Conservation (phyloP, 306 rosid species). For the Datisca glomerata region DNA sequence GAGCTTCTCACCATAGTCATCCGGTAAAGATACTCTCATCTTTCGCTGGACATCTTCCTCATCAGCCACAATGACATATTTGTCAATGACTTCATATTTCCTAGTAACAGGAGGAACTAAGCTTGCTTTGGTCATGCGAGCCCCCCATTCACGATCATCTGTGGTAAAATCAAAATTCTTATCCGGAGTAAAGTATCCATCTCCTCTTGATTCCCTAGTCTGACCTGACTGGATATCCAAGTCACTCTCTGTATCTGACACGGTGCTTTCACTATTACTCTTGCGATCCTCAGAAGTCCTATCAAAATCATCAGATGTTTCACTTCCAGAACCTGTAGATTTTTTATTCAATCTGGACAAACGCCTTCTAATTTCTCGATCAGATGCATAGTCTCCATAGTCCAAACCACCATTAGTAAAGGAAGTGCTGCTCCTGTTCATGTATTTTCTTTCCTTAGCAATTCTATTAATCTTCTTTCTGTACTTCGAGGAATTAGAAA, state of each 20-base stretch:
- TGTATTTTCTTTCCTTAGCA: conserved; percentile 54
- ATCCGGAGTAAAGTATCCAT: conserved; percentile 34
- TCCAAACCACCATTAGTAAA: conserved; percentile 45
- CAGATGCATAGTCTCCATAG: conserved; percentile 62
- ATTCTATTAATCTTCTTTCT: conserved; percentile 56
- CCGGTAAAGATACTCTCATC: conserved; percentile 91
- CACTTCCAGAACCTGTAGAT: conserved; percentile 70
- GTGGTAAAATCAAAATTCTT: conserved; percentile 41
- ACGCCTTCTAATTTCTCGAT: conserved; percentile 76
- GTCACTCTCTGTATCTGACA: conserved; percentile 61
- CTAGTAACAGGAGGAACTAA: conserved; percentile 98
- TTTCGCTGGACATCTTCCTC: conserved; percentile 88
- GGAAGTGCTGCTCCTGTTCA: conserved; percentile 37
- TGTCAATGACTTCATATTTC: conserved; percentile 85
- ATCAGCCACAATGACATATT: conserved; percentile 70
- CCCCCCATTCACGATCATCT: conserved; percentile 99
- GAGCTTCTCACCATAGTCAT: conserved; percentile 87
- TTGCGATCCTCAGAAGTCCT: conserved; percentile 66
- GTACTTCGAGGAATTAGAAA: conserved; percentile 43
- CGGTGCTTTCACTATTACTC: conserved; percentile 58
- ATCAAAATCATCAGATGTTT: conserved; percentile 78
- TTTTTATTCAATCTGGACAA: conserved; percentile 70
- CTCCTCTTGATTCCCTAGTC: conserved; percentile 38
- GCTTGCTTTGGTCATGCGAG: conserved; percentile 99
- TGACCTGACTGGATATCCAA: conserved; percentile 38